phyloP scores from a whole-genome alignment of 1,284 basidiomycete genomes.

The Exobasidium cylindrosporum region DNA sequence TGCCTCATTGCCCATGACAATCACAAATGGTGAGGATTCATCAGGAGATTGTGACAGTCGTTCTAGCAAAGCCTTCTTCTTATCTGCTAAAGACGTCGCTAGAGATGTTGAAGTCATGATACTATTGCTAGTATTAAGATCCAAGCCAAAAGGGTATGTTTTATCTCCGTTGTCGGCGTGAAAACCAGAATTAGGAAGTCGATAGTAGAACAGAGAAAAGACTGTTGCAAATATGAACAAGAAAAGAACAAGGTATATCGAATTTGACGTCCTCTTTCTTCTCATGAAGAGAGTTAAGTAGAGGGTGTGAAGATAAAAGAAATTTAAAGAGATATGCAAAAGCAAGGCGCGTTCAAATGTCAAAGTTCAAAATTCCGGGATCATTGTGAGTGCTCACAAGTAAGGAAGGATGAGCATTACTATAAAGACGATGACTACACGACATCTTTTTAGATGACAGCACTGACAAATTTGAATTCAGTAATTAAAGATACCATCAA shows the following conservation, averaged over 20 bases:
- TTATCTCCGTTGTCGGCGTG: neutral
- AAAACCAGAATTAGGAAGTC: neutral
- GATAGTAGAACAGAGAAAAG: neutral
- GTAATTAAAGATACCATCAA: no score
- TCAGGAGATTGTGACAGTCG: neutral
- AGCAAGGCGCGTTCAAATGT: neutral
- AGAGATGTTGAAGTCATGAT: neutral
- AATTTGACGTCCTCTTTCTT: neutral
- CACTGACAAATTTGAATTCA: no score
- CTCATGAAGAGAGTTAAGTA: neutral
- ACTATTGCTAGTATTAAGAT: neutral
- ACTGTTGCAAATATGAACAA: neutral
- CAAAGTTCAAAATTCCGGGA: no score
- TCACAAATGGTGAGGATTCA: neutral
- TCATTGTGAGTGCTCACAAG: no score
- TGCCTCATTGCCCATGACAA: constrained; percentile 52
- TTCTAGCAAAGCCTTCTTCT: neutral
- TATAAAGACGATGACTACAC: no score
- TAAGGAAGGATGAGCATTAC: no score
- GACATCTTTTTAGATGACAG: no score
- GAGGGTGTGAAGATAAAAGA: neutral
- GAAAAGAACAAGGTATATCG: neutral
- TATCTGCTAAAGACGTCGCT: neutral
- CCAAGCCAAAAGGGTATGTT: neutral
- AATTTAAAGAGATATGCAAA: neutral